Base-by-base conservation (phyloP, 2,329 filamentous ascomycete genomes). In the Rutstroemia sp. region DNA sequence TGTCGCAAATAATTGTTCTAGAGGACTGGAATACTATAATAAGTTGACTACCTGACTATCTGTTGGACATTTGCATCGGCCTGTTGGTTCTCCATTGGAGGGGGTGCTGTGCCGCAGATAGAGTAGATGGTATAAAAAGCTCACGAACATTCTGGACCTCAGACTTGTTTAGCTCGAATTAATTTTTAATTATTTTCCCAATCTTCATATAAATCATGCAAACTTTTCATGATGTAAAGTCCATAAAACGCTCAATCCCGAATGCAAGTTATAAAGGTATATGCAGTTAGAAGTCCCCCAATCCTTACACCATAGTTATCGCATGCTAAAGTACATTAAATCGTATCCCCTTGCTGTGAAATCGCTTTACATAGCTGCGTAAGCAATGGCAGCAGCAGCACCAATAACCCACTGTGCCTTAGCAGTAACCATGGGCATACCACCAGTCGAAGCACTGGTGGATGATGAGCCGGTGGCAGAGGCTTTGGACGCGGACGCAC, bases 331-430 rank as follows among this genome's bases (percentile, higher is more conserved):
- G 8, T 42, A 42, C 39, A 19, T n/a, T 10, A 16, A n/a, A 42
- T 18, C 8, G 16, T 18, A 19, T 42, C 16, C 18, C 18, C 18
- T 10, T 42, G 5, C n/a, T 6, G 9, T 25, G 16, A 34, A 18
- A 42, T 42, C n/a, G 18, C 18, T 19, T 54, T 54, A 64, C 56
- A 65, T 52, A 3, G 59, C 64, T 27, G 61, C 62, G 44, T 61
- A 56, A n/a, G 58, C 65, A 39, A 61, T 62, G 74, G 19, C 65
- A 6, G 57, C 63, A 4, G 62, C 65, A 2, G 61, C 61, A 49
- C 63, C 63, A 34, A 66, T 8, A 46, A 60, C 42, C 63, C 63
- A 65, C 38, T 56, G 52, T 39, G 63, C 63, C 48, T 63, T 65
- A 5, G 61, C 62, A 52, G 64, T 67, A 25, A 62, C 58, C 63